These are phyloP conservation scores for Phialophora expanda DNA, from an alignment of 2,329 filamentous ascomycete genomes.

Conservation along the genomic window DNA sequence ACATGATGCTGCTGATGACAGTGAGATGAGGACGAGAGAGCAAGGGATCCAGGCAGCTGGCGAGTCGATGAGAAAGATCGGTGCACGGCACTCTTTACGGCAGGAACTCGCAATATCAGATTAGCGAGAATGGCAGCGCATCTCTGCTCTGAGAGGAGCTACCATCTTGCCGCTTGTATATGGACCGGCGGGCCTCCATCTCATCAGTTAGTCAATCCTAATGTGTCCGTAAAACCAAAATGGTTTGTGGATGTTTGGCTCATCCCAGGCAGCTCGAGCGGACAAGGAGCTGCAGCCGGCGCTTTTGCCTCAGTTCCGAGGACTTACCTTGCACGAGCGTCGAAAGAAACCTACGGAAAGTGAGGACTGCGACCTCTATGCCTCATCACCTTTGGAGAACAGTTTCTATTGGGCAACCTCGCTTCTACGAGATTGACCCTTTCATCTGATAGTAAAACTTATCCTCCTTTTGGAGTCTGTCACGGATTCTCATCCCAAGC, in stretches of 20 bases:
- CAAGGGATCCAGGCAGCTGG: background rate
- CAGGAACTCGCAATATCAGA: background rate
- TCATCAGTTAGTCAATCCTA: background rate
- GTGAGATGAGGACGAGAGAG: background rate
- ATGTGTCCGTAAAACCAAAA: background rate
- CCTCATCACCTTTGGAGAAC: background rate
- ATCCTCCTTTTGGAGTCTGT: background rate
- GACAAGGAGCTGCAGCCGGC: background rate
- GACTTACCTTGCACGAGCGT: background rate
- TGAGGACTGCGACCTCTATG: background rate
- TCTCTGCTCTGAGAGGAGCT: background rate
- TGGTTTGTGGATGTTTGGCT: background rate
- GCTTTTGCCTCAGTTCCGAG: background rate
- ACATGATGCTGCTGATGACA: conserved; percentile 19
- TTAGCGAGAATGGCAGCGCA: background rate
- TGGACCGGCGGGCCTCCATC: background rate
- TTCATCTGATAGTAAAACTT: background rate
- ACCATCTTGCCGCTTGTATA: background rate
- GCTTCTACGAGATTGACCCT: background rate
- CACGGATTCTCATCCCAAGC: background rate
- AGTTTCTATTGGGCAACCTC: background rate
- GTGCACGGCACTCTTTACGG: background rate
- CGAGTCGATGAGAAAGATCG: background rate
- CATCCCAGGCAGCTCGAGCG: background rate
- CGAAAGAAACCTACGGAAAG: background rate